Base-by-base conservation (phyloP, 177 flowering plant genomes). In the Tripterygium wilfordii region DNA sequence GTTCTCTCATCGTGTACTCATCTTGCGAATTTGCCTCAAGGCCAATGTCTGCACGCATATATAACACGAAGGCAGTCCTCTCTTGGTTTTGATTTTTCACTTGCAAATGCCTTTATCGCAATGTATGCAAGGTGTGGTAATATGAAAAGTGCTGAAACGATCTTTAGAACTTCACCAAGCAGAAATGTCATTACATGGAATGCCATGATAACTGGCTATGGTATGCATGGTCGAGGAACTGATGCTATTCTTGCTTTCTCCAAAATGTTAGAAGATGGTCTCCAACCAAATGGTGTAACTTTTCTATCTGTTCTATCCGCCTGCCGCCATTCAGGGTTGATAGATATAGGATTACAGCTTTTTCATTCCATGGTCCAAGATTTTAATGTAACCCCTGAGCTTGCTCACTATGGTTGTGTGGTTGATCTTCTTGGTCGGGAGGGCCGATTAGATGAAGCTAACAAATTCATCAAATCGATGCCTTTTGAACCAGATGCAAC, bases 61-160 rank as follows among this genome's bases (percentile, higher is more conserved):
- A 30, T 52, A 41, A 26, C 38, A 15, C 53, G 67, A 19, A 56
- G 62, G 49, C 29, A 41, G 1, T 45, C 44, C 20, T 45, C 49
- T 38, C 32, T 52, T 20, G 59, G 27, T 39, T 44, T n/a, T 2
- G 40, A 66, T 37, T n/a, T 58, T 15, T 47, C 68, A 49, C 50
- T 73, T 7, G 62, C 59, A 51, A 74, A 65, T 51, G 69, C 76
- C 26, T 45, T 73, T 25, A 42, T 77, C 49, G 61, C 53, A 4
- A 66, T 70, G 76, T 73, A 77, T 61, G 69, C 76, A 33, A 66
- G 68, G 61, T 77, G 78, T 51, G 81, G 81, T 18, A 51, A 61
- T 26, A 22, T 76, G 61, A 6, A 32, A 30, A 51, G 44, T 57
- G 70, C 74, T 41, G 66, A 65, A 40, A 54, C 36, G n/a, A 54